phyloP scores from a whole-genome alignment of 495 filamentous ascomycete genomes.

The Annulohypoxylon bovei region DNA sequence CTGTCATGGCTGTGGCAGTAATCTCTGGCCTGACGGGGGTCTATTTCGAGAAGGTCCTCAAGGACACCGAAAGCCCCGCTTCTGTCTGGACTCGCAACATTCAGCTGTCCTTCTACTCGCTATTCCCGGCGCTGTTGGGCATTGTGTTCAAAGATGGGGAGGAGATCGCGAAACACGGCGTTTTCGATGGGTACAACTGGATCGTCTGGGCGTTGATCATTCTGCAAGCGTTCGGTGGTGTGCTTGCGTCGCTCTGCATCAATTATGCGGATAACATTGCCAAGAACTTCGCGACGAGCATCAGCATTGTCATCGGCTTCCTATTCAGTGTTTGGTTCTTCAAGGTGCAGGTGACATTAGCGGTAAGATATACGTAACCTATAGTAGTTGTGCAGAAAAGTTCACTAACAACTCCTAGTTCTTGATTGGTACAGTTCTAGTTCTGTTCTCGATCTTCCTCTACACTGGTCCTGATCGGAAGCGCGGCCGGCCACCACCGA shows the following conservation, averaged over 20 bases:
- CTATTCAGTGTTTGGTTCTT: constrained; percentile 87
- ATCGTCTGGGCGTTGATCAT: constrained; percentile 87
- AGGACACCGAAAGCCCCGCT: constrained; percentile 73
- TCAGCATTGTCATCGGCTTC: constrained; percentile 86
- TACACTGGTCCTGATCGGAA: constrained; percentile 72
- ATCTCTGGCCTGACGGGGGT: constrained; percentile 87
- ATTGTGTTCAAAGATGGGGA: constrained; percentile 87
- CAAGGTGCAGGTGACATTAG: constrained; percentile 73
- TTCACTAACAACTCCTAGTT: constrained; percentile 66
- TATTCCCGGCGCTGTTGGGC: constrained; percentile 87
- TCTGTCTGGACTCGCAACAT: constrained; percentile 94
- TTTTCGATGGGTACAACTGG: constrained; percentile 93
- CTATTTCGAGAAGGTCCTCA: constrained; percentile 95
- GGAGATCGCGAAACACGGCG: constrained; percentile 81
- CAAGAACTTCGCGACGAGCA: constrained; percentile 91
- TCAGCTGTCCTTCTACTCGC: constrained; percentile 89
- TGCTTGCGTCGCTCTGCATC: constrained; percentile 84
- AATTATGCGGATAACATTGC: constrained; percentile 88
- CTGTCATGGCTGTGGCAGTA: constrained; percentile 77
- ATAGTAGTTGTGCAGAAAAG: background rate
- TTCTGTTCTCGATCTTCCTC: constrained; percentile 83
- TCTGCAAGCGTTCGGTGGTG: constrained; percentile 84
- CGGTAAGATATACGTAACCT: constrained; percentile 63
- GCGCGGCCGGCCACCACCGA: constrained; percentile 72
- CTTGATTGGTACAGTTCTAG: constrained; percentile 77